Evolutionary conservation across 2,329 filamentous ascomycete species (phyloP), one percentile per base, ranked within the genome.

Genomic region (Fusarium pseudocircinatum): DNA sequence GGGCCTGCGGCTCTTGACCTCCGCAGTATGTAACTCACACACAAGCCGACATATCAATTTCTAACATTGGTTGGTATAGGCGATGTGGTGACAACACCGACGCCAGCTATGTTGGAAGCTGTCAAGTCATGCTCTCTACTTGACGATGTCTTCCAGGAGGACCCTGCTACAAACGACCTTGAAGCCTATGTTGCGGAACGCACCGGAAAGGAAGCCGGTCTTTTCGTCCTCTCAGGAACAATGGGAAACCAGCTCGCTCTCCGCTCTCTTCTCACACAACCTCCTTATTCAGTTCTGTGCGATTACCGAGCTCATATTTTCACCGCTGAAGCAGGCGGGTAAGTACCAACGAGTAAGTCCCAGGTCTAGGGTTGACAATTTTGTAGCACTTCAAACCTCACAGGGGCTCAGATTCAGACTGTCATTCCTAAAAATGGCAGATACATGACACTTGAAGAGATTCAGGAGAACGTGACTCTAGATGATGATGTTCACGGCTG

Each of bases 171-270:
- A 3, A 90, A 88, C 57, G 87, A 89, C 30, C 89, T 98, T 44
- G 93, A 98, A 81, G 83, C 87, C 50, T 91, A 93, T 80, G 87
- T 97, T 49, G 94, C 94, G 24, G 80, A 87, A 37, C 87, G 97
- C 7, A 89, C 94, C 2, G 90, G 90, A 75, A 95, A 97, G 76
- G 92, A 95, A 77, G 90, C 90, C 13, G 93, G 89, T 0, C 86
- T 98, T 9, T 91, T 97, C 60, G 94, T 97, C 62, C 87, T 97
- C 67, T 96, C 94, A 0, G 96, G 96, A 7, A 97, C 95, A 9
- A 97, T 97, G 95, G 95, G 94, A 44, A 98, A 98, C 83, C 95
- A 97, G 81, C 86, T 98, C 24, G 92, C 93, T 1, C 87, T 97
- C 46, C 90, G 95, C 43, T 88, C 93, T 4, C 92, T 96, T 67